Conservation (phyloP, 352 stramenopile species). For the Phytophthora pisi region DNA sequence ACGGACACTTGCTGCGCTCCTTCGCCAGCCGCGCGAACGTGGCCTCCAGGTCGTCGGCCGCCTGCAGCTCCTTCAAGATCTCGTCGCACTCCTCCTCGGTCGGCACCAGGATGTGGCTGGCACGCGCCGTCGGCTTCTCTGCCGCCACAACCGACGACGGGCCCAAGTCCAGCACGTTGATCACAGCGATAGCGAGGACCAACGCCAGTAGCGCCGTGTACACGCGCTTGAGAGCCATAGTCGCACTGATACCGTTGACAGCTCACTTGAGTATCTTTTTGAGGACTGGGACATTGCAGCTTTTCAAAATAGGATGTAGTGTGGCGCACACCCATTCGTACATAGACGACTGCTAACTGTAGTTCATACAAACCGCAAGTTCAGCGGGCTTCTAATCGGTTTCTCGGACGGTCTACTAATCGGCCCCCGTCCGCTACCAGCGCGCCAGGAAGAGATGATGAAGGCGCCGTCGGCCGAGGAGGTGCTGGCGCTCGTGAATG, state of each 20-base stretch:
- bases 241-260: background rate
- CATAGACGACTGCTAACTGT: background rate
- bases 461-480: slow-evolving; percentile 65
- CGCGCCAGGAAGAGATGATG: slow-evolving; percentile 6
- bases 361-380: too few species aligned
- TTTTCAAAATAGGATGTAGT: slow-evolving; percentile 18
- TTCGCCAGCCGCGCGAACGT: slow-evolving; percentile 64
- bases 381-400: too few species aligned
- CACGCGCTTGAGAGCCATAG: slow-evolving; percentile 34
- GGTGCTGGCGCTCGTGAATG: slow-evolving; percentile 62
- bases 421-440: slow-evolving; percentile 7
- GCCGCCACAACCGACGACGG: slow-evolving; percentile 14
- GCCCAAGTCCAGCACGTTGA: slow-evolving; percentile 34
- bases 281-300: background rate
- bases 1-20: slow-evolving; percentile 77
- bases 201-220: slow-evolving; percentile 41
- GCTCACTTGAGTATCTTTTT: slow-evolving; percentile 19
- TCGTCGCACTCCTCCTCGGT: slow-evolving; percentile 65
- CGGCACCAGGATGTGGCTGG: slow-evolving; percentile 79
- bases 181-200: slow-evolving; percentile 41
- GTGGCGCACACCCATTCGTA: background rate
- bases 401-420: slow-evolving; percentile 23
- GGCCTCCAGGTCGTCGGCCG: slow-evolving; percentile 49
- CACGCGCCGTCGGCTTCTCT: slow-evolving; percentile 51
- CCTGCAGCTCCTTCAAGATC: slow-evolving; percentile 51